phyloP scores from a whole-genome alignment of 176 grass and related monocot genomes.

The Ensete ventricosum region DNA sequence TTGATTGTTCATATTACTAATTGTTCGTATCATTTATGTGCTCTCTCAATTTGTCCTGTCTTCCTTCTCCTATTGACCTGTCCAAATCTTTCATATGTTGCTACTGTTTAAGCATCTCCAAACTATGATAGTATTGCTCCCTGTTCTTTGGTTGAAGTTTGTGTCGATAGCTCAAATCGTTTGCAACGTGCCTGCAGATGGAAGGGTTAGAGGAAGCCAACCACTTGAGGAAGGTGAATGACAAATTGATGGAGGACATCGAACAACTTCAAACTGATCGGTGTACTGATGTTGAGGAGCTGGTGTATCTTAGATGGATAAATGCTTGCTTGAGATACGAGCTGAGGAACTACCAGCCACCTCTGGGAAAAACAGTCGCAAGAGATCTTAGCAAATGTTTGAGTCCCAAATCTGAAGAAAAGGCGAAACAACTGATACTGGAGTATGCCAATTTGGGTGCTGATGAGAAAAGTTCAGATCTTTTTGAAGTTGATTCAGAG shows the following conservation, averaged over 20 bases:
- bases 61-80: no score
- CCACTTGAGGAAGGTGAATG: slow-evolving; percentile 46
- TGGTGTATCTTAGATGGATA: slow-evolving; percentile 92
- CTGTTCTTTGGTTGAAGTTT: neutral
- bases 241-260: slow-evolving; percentile 48
- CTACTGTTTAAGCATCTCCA: neutral
- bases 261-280: slow-evolving; percentile 57
- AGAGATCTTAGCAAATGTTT: slow-evolving; percentile 61
- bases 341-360: slow-evolving; percentile 30
- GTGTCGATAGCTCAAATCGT: neutral
- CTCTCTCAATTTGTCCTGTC: no score
- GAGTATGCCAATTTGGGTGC: slow-evolving; percentile 39
- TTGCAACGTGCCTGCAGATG: slow-evolving; percentile 23
- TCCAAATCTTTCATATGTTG: neutral
- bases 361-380: slow-evolving; percentile 15
- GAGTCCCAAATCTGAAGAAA: slow-evolving; percentile 62
- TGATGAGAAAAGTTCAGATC: slow-evolving; percentile 27
- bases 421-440: slow-evolving; percentile 72
- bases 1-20: neutral
- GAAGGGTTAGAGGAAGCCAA: slow-evolving; percentile 32
- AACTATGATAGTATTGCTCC: neutral
- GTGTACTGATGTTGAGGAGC: slow-evolving; percentile 57
- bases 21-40: no score
- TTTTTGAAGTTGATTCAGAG: slow-evolving; percentile 5
- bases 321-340: slow-evolving; percentile 87